Base-by-base conservation (phyloP, 176 grass and related monocot genomes). In the Cymbopogon citratus region DNA sequence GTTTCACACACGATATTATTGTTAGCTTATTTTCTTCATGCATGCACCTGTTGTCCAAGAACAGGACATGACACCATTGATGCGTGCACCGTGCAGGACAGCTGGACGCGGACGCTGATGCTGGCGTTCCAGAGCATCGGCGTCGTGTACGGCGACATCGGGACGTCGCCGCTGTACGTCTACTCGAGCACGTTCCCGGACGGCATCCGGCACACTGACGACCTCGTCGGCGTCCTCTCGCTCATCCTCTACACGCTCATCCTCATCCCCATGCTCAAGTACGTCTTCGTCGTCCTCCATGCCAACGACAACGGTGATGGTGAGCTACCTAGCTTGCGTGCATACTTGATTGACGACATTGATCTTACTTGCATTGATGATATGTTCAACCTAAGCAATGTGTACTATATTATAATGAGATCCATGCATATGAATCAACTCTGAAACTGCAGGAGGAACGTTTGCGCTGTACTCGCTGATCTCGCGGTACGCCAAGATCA, bases 51-150 rank as follows among this genome's bases (percentile, higher is more conserved):
- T 13, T 18, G n/a, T 31, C 36, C 38, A 74, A 9, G 60, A 72
- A 12, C 0, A 23, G 11, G 24, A 5, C 1, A 31, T 11, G 9
- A 15, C 9, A 10, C 52, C 52, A 57, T 57, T 34, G 6, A 9
- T 21, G 35, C 35, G n/a, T 25, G 31, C 14, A 1, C 16, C 7
- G 25, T 66, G 65, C 73, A 89, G 87, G 87, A 64, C 35, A 78
- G 76, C 85, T 90, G 88, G 88, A 33, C 41, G 25, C 27, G 35
- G 52, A 90, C 88, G 46, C 56, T 89, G 87, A 78, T 46, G 16
- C 89, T 94, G 76, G 86, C 92, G 31, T 94, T 94, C 77, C 92
- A 94, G 84, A 89, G 88, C 81, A 81, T 94, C 54, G 89, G 92
- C 11, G 35, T 94, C 1, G 89, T 94, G 45, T 94, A 94, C 63